phyloP scores from a whole-genome alignment of 129 eudicot species.

The Centaurea solstitialis region DNA sequence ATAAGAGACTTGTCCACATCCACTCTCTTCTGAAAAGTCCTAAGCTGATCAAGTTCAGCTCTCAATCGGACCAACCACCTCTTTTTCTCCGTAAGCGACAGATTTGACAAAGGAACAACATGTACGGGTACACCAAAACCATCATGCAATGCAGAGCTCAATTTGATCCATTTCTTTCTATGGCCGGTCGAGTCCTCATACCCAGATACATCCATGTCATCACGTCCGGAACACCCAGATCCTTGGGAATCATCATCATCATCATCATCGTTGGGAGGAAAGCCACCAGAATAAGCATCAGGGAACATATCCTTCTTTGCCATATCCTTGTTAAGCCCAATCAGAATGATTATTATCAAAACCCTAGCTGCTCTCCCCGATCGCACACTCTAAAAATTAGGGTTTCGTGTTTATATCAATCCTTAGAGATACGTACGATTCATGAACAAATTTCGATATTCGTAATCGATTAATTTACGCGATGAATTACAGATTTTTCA shows the following conservation, averaged over 20 bases:
- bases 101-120: constrained; percentile 46
- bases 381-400: constrained; percentile 8
- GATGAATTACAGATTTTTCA: constrained; percentile 3
- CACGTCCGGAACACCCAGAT: constrained; percentile 64
- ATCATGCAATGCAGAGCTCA: constrained; percentile 48
- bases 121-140: constrained; percentile 65
- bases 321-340: constrained; percentile 32
- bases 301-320: constrained; percentile 60
- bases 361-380: not conserved
- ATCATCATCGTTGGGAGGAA: constrained; percentile 44
- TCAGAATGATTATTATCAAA: constrained; percentile 9
- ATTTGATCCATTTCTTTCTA: constrained; percentile 55
- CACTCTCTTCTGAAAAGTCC: constrained; percentile 44
- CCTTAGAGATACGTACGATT: not conserved
- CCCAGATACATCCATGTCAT: constrained; percentile 41
- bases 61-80: constrained; percentile 43
- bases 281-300: constrained; percentile 46
- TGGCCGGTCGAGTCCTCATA: constrained; percentile 38
- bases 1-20: constrained; percentile 38
- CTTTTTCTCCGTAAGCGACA: constrained; percentile 50
- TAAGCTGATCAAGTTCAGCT: constrained; percentile 59
- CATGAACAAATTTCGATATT: constrained; percentile 14
- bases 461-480: not conserved
- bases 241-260: constrained; percentile 79
- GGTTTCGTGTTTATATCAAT: constrained; percentile 13